phyloP scores from a whole-genome alignment of 805 yeast genomes.

The Kuraishia piskuri region DNA sequence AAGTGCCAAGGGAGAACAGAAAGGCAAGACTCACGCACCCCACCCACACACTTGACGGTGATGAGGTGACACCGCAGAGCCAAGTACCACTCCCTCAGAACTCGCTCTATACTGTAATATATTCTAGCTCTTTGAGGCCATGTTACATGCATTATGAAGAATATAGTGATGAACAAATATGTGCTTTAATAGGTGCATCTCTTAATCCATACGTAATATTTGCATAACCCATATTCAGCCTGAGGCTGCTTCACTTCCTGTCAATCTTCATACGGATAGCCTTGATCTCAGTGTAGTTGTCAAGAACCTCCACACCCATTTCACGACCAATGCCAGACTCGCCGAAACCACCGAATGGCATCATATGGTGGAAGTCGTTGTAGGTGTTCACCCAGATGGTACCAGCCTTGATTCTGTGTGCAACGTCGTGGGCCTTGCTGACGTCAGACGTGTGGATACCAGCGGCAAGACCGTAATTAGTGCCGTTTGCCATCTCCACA shows the following conservation, averaged over 20 bases:
- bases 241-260: conserved; percentile 8
- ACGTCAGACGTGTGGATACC: conserved; percentile 78
- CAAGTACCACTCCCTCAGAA: too few relatives aligned
- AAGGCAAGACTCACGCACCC: too few relatives aligned
- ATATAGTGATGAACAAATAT: too few relatives aligned
- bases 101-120: too few relatives aligned
- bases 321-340: conserved; percentile 91
- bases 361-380: conserved; percentile 78
- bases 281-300: conserved; percentile 78
- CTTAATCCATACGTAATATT: too few relatives aligned
- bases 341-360: conserved; percentile 92
- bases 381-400: conserved; percentile 88
- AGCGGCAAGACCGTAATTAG: conserved; percentile 83
- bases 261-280: conserved; percentile 56
- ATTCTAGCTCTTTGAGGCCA: too few relatives aligned
- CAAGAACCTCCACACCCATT: conserved; percentile 82
- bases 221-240: too few relatives aligned
- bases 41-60: too few relatives aligned
- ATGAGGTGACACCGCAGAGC: too few relatives aligned
- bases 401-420: conserved; percentile 75
- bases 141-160: too few relatives aligned
- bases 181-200: too few relatives aligned
- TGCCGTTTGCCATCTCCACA: conserved; percentile 66
- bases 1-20: too few relatives aligned
- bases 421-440: conserved; percentile 65